Evolutionary conservation across 2,329 filamentous ascomycete species (phyloP).

Genomic region (Shiraia sp.): DNA sequence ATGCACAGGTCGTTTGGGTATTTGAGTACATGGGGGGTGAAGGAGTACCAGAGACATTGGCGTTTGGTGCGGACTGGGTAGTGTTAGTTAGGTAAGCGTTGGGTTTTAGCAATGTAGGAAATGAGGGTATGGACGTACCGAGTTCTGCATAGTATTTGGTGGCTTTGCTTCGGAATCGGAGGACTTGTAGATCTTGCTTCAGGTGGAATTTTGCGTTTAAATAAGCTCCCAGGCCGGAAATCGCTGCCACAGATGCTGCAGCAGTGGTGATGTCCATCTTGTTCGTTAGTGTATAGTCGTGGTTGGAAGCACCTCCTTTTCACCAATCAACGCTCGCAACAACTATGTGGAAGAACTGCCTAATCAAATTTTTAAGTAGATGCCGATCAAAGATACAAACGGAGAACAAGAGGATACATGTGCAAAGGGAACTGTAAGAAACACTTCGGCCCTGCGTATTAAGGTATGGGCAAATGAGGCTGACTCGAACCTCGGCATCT

Average conservation of each 20-base stretch:
- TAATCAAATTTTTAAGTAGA: neutral
- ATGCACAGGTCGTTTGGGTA: constrained; percentile 58
- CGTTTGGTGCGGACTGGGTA: constrained; percentile 46
- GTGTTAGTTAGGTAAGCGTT: neutral
- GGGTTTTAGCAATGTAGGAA: neutral
- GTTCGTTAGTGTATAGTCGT: neutral
- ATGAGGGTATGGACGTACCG: constrained; percentile 21
- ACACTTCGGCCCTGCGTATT: too few relatives aligned
- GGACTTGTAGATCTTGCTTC: constrained; percentile 58
- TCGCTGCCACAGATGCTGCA: constrained; percentile 34
- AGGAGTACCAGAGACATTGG: constrained; percentile 35
- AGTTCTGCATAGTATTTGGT: constrained; percentile 27
- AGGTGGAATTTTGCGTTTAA: constrained; percentile 71
- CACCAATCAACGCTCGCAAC: too few relatives aligned
- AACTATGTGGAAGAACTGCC: neutral
- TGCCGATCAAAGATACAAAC: too few relatives aligned
- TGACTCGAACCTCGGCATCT: too few relatives aligned
- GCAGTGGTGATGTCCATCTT: constrained; percentile 24
- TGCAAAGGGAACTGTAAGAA: neutral
- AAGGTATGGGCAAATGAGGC: too few relatives aligned
- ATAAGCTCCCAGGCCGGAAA: constrained; percentile 57
- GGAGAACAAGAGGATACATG: neutral
- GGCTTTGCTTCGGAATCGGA: constrained; percentile 50
- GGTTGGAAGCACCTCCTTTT: neutral
- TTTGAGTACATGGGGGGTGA: constrained; percentile 21